These are phyloP conservation scores for Naegleria lovaniensis DNA, from an alignment of 208 protist species.

Conservation along the genomic window DNA sequence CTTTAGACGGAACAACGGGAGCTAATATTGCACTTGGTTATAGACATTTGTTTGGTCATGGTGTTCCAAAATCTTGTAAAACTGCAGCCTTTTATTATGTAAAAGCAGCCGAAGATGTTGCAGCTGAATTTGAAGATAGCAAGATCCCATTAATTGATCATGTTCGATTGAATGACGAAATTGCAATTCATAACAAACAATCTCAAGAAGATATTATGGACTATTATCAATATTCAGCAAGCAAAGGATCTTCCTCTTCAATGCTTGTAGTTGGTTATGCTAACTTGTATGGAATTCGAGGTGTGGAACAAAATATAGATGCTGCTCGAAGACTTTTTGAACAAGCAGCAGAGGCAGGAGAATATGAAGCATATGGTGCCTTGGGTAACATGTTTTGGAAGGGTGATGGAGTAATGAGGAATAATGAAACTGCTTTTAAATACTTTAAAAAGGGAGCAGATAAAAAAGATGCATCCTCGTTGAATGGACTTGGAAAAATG, in stretches of 20 bases:
- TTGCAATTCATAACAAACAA: conserved; percentile 15
- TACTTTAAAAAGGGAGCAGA: conserved; percentile 60
- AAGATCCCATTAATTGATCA: background rate
- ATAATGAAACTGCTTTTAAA: conserved; percentile 51
- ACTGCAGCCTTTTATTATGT: conserved; percentile 51
- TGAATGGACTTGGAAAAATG: conserved; percentile 72
- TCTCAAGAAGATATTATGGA: conserved; percentile 44
- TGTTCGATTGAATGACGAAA: background rate
- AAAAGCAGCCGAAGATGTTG: conserved; percentile 22
- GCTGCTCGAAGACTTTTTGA: conserved; percentile 50
- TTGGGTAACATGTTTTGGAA: conserved; percentile 63
- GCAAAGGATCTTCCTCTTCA: conserved; percentile 43
- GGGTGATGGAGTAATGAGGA: conserved; percentile 42
- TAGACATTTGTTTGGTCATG: conserved; percentile 57
- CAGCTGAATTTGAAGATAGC: background rate
- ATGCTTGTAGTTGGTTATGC: conserved; percentile 57
- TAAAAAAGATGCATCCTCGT: conserved; percentile 47
- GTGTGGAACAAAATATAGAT: conserved; percentile 50
- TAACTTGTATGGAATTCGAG: conserved; percentile 52
- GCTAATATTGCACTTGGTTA: conserved; percentile 68
- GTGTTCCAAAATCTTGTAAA: conserved; percentile 55
- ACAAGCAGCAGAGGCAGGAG: conserved; percentile 41
- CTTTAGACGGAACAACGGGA: conserved; percentile 58
- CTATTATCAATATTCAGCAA: conserved; percentile 51
- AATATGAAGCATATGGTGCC: conserved; percentile 47